Base-by-base conservation (phyloP, 2,329 filamentous ascomycete species). In the Orbilia quercus region DNA sequence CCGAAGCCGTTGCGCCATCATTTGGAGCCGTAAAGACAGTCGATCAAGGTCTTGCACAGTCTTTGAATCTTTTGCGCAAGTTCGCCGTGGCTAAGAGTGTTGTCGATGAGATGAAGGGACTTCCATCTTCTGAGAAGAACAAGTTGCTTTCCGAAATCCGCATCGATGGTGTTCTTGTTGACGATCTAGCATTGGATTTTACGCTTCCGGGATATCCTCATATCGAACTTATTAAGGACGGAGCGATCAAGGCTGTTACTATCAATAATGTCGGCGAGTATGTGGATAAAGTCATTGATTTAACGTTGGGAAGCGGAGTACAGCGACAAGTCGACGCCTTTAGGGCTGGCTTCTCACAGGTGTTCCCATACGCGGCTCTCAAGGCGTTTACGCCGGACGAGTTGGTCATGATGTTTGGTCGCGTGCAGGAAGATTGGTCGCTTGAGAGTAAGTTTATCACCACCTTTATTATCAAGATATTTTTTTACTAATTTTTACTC, bases 371-470 rank as follows among this genome's bases (percentile, higher is more conserved):
- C 81, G 90, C 91, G 2, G 92, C 96, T 6, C 82, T 99, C 51
- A 91, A 90, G 76, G 92, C 95, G 0, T 99, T 99, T 79, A 99
- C 95, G 0, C 93, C 96, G 0, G 92, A 92, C 77, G 96, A 99
- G 81, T 85, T 99, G 28, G 94, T 97, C 42, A 94, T 93, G 83
- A 85, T 99, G 23, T 99, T 98, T 82, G 95, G 95, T 16, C 88
- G 90, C 67, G 89, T 92, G 2, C 91, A 98, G 6, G 95, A 99
- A 80, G 95, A 99, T 80, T 99, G 95, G 95, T 92, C 91, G 20
- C 89, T 99, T 76, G 94, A 98, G 80, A 99, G 91, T 95, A 87
- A 85, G 91, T 51, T 7, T 31, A 23, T 60, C 31, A 28, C n/a
- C n/a, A n/a, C n/a, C n/a, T n/a, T n/a, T 20, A 40, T 42, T 12